Evolutionary conservation across 164 flowering plant species (phyloP), one percentile per base, ranked within the genome.

Genomic region (Chimonanthus salicifolius): DNA sequence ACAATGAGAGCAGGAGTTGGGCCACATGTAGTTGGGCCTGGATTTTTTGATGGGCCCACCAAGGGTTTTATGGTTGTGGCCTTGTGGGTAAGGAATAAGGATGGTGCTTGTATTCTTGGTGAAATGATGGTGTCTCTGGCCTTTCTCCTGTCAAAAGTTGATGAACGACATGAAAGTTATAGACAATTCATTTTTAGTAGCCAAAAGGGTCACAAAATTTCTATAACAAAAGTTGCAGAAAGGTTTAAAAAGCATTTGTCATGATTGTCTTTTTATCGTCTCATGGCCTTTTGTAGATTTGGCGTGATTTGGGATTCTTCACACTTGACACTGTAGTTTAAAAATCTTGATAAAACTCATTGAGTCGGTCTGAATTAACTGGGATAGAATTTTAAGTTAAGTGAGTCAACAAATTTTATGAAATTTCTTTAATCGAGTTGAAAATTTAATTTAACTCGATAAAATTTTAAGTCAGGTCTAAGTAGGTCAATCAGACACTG

Each of bases 41-140:
- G 46, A 47, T 66, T 63, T 66, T 47, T 45, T 66, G 68, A n/a
- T 66, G 68, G 68, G 49, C 48, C 68, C 68, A 66, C 68, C 68
- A 66, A 33, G 33, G 33, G 33, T 33, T 33, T 33, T 33, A 33
- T 63, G 49, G 68, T 66, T 66, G 68, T 20, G 21, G 21, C 21
- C 21, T 20, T 20, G 21, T 8, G 47, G 33, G 33, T 33, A 33
- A 33, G 33, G 33, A 33, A 33, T 33, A 33, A 33, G 33, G 33
- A 33, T 33, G 33, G 33, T 33, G 33, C 33, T 66, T 15, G 45
- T 66, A 44, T 45, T 44, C 68, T 45, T 66, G 13, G 68, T 13
- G 66, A 46, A 66, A 66, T 66, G 68, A 66, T 66, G 47, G n/a
- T 66, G 68, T 45, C 68, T 66, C 11, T 44, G 68, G 47, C 45